phyloP scores from a whole-genome alignment of 176 grass and related monocot species.

The Pontederia crassipes region DNA sequence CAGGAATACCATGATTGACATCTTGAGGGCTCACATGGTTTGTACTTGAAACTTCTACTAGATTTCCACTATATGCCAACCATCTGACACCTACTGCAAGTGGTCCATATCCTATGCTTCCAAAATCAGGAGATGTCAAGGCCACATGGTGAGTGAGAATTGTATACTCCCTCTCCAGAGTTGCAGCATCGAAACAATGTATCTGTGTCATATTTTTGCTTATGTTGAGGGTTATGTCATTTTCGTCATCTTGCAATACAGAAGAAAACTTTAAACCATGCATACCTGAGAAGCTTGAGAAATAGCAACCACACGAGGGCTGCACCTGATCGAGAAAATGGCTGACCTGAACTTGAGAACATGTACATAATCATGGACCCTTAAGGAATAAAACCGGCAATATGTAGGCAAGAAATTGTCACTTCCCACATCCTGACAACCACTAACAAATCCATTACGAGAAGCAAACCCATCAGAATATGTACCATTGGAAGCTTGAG shows the following conservation, averaged over 20 bases:
- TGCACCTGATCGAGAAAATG: slow-evolving; percentile 79
- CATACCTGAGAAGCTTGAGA: slow-evolving; percentile 84
- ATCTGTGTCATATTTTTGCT: slow-evolving; percentile 40
- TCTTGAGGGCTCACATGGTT: slow-evolving; percentile 68
- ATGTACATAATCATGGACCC: slow-evolving; percentile 67
- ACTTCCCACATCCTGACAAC: slow-evolving; percentile 29
- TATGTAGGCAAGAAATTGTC: slow-evolving; percentile 45
- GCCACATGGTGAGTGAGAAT: slow-evolving; percentile 62
- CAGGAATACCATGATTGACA: slow-evolving; percentile 26
- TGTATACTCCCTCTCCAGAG: slow-evolving; percentile 71
- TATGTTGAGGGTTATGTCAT: background rate
- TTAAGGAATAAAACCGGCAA: slow-evolving; percentile 80
- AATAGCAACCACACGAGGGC: slow-evolving; percentile 70
- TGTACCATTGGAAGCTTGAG: slow-evolving; percentile 33
- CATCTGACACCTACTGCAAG: slow-evolving; percentile 77
- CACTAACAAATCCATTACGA: slow-evolving; percentile 37
- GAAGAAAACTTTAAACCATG: background rate
- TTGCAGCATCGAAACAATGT: slow-evolving; percentile 83
- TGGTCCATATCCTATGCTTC: slow-evolving; percentile 56
- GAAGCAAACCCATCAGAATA: slow-evolving; percentile 31
- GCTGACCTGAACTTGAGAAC: slow-evolving; percentile 68
- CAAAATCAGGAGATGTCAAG: slow-evolving; percentile 29
- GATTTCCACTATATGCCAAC: slow-evolving; percentile 77
- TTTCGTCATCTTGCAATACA: background rate
- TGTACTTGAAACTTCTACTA: slow-evolving; percentile 47